A percentile compares a stretch with the other conserved stretches of the same genome.
These are phyloP conservation scores for Acer campestre DNA, from an alignment of 345 rosid genomes.

Conservation along the genomic window DNA sequence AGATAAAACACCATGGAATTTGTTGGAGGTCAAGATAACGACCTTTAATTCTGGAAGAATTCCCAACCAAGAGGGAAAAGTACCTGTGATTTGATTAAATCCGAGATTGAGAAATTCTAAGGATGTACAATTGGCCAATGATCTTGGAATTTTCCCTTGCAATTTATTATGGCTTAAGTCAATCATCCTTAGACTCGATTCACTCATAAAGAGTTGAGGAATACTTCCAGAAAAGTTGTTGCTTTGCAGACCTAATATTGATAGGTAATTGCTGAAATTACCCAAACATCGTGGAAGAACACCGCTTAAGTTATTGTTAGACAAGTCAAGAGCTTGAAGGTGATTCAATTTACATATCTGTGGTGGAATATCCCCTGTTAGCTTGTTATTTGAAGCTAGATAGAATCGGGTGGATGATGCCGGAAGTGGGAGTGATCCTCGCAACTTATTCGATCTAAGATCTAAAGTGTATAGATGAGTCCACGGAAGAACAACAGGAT, in stretches of 20 bases:
- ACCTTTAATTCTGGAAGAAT: neutral
- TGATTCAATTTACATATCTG: too few species aligned
- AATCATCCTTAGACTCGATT: conserved; percentile 4
- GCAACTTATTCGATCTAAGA: neutral
- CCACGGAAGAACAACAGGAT: neutral
- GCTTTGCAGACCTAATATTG: too few species aligned
- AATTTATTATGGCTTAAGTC: conserved; percentile 17
- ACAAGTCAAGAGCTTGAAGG: too few species aligned
- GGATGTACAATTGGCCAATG: neutral
- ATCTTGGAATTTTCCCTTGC: neutral
- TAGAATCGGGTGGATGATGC: neutral
- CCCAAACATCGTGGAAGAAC: too few species aligned
- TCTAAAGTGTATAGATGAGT: neutral
- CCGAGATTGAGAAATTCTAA: conserved; percentile 17
- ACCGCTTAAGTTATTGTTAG: too few species aligned
- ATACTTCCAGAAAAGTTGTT: too few species aligned
- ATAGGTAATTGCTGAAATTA: too few species aligned
- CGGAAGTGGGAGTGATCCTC: conserved; percentile 10
- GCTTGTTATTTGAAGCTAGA: conserved; percentile 12
- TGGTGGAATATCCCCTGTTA: conserved; percentile 21
- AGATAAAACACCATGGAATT: neutral
- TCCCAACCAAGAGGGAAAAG: conserved; percentile 30
- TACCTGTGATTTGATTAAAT: conserved; percentile 11
- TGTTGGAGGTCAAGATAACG: conserved; percentile 8
- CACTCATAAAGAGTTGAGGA: neutral